Percentiles rank a stretch among this genome's conserved stretches.
These are phyloP conservation scores for Sungouiella blattae DNA, from an alignment of 805 yeast genomes.

Conservation along the genomic window DNA sequence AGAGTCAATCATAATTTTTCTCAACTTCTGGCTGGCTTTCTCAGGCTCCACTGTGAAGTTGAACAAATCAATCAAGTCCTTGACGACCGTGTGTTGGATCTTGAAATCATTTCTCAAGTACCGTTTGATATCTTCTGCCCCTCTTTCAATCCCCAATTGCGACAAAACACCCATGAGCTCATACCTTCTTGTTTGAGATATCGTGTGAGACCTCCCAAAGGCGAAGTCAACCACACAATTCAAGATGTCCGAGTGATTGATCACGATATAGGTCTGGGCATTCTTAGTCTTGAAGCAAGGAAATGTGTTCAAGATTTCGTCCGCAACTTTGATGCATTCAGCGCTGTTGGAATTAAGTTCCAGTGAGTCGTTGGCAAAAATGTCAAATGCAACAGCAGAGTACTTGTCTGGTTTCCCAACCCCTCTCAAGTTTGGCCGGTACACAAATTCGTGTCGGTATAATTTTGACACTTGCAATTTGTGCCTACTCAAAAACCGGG, in stretches of 20 bases:
- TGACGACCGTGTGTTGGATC: slow-evolving; percentile 75
- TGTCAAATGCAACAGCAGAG: slow-evolving; percentile 85
- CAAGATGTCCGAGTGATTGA: slow-evolving; percentile 80
- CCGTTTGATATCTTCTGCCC: slow-evolving; percentile 53
- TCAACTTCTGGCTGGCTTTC: slow-evolving; percentile 58
- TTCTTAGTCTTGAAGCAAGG: slow-evolving; percentile 58
- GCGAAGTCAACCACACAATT: slow-evolving; percentile 62
- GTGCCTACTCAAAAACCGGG: slow-evolving; percentile 73
- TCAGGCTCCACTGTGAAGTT: slow-evolving; percentile 73
- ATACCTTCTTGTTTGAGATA: slow-evolving; percentile 56
- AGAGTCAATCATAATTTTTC: slow-evolving; percentile 70
- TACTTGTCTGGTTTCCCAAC: slow-evolving; percentile 69
- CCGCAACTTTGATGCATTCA: slow-evolving; percentile 78
- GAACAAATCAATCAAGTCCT: slow-evolving; percentile 71
- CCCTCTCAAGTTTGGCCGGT: slow-evolving; percentile 58
- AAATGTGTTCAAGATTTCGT: slow-evolving; percentile 62
- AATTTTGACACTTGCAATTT: slow-evolving; percentile 52
- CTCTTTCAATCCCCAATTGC: slow-evolving; percentile 67
- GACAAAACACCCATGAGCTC: slow-evolving; percentile 72
- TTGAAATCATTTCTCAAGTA: slow-evolving; percentile 52
- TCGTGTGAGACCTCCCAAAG: slow-evolving; percentile 69
- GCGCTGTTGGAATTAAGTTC: slow-evolving; percentile 54
- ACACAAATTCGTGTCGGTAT: slow-evolving; percentile 77
- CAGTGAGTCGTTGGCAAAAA: slow-evolving; percentile 46
- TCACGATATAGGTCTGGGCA: slow-evolving; percentile 53